phyloP scores from a whole-genome alignment of 768 basidiomycete genomes.

The Leccinum uliginosum region DNA sequence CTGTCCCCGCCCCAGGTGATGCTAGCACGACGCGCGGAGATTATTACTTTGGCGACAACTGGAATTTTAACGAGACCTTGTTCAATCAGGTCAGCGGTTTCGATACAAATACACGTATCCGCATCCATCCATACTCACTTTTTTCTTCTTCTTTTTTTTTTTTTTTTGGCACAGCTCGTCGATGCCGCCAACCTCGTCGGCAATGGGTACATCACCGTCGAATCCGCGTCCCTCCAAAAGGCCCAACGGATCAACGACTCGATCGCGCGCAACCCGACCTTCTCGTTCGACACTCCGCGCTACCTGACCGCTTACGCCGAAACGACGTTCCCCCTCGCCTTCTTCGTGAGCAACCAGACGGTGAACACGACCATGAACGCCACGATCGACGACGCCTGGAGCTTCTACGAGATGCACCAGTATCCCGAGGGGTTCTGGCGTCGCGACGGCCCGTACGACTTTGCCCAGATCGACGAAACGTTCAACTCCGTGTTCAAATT shows the following conservation, averaged over 20 bases:
- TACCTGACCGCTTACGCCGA: conserved; percentile 21
- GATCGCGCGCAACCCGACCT: conserved; percentile 22
- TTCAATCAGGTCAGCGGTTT: conserved; percentile 13
- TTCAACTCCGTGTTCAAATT: neutral
- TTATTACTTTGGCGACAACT: conserved; percentile 26
- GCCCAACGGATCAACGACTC: conserved; percentile 22
- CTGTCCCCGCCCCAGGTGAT: conserved; percentile 13
- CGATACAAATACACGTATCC: too few species aligned
- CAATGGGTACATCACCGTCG: conserved; percentile 16
- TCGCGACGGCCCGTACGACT: conserved; percentile 14
- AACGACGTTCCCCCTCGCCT: conserved; percentile 22
- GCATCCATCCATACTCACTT: neutral
- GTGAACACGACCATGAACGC: conserved; percentile 12
- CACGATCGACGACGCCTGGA: conserved; percentile 15
- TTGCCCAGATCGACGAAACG: neutral
- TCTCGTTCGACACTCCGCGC: conserved; percentile 19
- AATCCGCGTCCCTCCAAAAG: conserved; percentile 22
- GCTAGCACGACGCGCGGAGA: conserved; percentile 25
- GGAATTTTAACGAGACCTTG: conserved; percentile 24
- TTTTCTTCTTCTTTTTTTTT: too few species aligned
- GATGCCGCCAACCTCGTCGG: conserved; percentile 18
- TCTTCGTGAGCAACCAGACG: conserved; percentile 24
- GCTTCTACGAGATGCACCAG: conserved; percentile 16
- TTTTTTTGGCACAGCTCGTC: conserved; percentile 15
- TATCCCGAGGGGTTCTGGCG: conserved; percentile 19